A percentile compares a stretch with the other conserved stretches of the same genome.
phyloP scores from a whole-genome alignment of 768 basidiomycete species.

The Postia placenta region DNA sequence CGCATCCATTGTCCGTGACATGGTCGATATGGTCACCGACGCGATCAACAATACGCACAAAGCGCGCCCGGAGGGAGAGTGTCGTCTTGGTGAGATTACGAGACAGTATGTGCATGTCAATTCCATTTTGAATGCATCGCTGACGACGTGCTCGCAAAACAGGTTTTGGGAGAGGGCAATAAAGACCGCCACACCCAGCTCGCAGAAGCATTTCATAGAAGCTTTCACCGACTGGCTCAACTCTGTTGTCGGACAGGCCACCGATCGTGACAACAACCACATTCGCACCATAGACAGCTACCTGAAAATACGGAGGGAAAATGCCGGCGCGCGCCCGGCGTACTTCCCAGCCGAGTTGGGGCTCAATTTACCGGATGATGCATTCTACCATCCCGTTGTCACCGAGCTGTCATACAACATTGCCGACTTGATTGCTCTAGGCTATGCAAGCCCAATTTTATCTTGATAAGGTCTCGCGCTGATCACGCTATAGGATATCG shows the following conservation, averaged over 20 bases:
- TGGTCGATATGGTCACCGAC: too few relatives aligned
- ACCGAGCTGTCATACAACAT: constrained; percentile 45
- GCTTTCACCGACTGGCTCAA: constrained; percentile 17
- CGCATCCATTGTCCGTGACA: too few relatives aligned
- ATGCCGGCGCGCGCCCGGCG: constrained; percentile 17
- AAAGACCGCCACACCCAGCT: constrained; percentile 10
- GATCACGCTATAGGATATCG: too few relatives aligned
- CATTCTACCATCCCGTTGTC: constrained; percentile 48
- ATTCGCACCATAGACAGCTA: constrained; percentile 19
- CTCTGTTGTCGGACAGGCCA: constrained; percentile 19
- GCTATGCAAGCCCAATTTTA: constrained; percentile 61
- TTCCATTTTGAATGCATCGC: constrained; percentile 10
- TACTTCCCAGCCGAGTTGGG: constrained; percentile 28
- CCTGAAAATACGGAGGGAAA: constrained; percentile 20
- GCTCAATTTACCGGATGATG: constrained; percentile 53
- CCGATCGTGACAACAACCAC: constrained; percentile 14
- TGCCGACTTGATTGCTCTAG: constrained; percentile 57
- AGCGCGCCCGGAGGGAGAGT: constrained; percentile 14
- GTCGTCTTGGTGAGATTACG: too few relatives aligned
- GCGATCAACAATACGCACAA: constrained; percentile 17
- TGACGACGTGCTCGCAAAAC: background rate
- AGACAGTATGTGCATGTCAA: constrained; percentile 13
- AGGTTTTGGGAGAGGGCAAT: constrained; percentile 4
- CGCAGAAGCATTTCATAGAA: constrained; percentile 17
- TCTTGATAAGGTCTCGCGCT: too few relatives aligned